Evolutionary conservation across 208 protist genomes (phyloP), one percentile per base, ranked within the genome.

Genomic region (Crithidia expoeki): DNA sequence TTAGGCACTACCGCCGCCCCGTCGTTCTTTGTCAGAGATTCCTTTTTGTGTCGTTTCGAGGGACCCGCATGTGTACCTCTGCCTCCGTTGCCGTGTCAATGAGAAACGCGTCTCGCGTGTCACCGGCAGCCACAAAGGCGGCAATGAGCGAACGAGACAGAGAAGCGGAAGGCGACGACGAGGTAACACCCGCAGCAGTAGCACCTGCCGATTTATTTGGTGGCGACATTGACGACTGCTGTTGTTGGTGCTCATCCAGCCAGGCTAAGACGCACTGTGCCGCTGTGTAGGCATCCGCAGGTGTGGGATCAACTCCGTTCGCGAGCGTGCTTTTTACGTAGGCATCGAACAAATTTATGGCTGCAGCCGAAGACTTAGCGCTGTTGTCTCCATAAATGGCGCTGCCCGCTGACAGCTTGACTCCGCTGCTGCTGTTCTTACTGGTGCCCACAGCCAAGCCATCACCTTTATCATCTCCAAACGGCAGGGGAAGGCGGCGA

Each of bases 261-360:
- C 79, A 79, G 11, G 10, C 23, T 14, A 84, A 32, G 14, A 84
- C 44, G 4, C 47, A 62, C 34, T 61, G 50, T 40, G 71, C 61
- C 2, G 62, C 67, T 2, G 11, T 53, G 19, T 19, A 42, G 14
- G 61, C 34, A 0, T 32, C 64, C 9, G 49, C 23, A 16, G 56
- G 33, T 0, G 36, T 19, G 12, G 52, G 57, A 27, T 14, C 34
- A 14, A 19, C 21, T 23, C 36, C 10, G 23, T 27, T 12, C 2
- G 47, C 5, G 17, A 50, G 25, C 6, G 38, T n/a, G 11, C 42
- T 34, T 10, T 25, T 9, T 19, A 68, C 52, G 49, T 75, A 75
- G 14, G 28, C 47, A 16, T 34, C 46, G 19, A 68, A 33, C 1
- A 32, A 34, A n/a, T 14, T 36, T 0, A 34, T 12, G 5, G 49